Evolutionary conservation across 1,284 basidiomycete genomes (phyloP), one percentile per base, ranked within the genome.

Genomic region (Crucibulum cyathiforme): DNA sequence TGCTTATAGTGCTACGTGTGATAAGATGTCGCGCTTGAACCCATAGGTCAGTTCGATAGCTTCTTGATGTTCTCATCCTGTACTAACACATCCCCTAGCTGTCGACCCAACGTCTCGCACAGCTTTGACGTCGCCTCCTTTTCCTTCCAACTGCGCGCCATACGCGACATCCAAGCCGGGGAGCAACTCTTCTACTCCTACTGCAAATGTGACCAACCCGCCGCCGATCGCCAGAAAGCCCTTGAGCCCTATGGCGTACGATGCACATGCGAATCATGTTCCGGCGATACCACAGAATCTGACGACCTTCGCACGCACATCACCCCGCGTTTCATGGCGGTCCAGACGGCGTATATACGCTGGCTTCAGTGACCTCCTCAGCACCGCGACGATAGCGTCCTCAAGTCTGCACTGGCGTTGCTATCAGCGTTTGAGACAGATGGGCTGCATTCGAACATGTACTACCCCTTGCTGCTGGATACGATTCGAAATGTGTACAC

Each of bases 91-190:
- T 8, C 31, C 13, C 12, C 6, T 48, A 77, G 75, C 54, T 75
- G 74, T 56, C 57, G 58, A 36, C 71, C 71, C 8, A 77, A 74
- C 51, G 63, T 64, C 7, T 12, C 36, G 8, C 54, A 59, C 17
- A 35, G 45, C 36, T 76, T 75, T 61, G 53, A 72, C 57, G 54
- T 50, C 13, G 39, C 57, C 1, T 71, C 74, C 0, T 72, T 77
- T 45, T 70, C 70, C 4, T 62, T 66, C 56, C 59, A 66, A 17
- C 61, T 77, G 7, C 66, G 61, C 35, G 73, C 75, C 7, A 50
- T 65, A 19, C 65, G 72, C 5, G 61, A 69, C 34, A 74, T 77
- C 37, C 59, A 67, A 12, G 59, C 51, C 0, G 73, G 72, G 4
- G 73, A 77, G 56, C 70, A 78, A 57, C 51, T 53, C 51, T 36